Evolutionary conservation across 257 asterid species (phyloP).

Genomic region (Solanum raphanifolium): DNA sequence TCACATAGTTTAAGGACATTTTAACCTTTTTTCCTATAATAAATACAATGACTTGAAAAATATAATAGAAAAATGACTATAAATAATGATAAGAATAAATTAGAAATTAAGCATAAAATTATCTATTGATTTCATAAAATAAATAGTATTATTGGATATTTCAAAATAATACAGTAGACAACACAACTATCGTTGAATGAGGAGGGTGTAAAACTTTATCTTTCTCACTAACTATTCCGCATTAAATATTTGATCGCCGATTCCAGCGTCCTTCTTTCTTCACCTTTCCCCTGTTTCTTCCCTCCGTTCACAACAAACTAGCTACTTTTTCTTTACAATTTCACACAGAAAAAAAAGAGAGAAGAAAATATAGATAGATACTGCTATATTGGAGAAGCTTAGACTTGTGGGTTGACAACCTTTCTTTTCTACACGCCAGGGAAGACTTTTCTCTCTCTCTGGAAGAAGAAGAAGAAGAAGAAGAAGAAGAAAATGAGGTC

Average conservation of each 20-base stretch:
- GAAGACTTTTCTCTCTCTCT: neutral
- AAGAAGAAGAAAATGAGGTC: slow-evolving; percentile 4
- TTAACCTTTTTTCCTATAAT: no score
- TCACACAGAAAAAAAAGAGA: neutral
- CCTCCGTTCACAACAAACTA: slow-evolving; percentile 5
- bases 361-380: neutral
- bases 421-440: slow-evolving; percentile 35
- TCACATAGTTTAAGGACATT: no score
- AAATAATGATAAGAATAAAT: no score
- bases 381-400: neutral
- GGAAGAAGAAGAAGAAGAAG: neutral
- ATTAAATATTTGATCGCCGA: neutral
- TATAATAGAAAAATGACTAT: no score
- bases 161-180: no score
- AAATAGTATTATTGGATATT: fast-evolving
- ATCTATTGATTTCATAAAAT: no score
- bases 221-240: neutral
- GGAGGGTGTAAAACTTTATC: neutral
- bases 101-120: no score
- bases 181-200: no score
- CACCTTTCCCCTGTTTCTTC: neutral
- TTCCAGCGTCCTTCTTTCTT: neutral
- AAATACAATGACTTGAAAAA: no score
- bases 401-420: slow-evolving; percentile 20
- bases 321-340: neutral